These are phyloP conservation scores for Pseudocercospora ulei DNA, from an alignment of 2,329 filamentous ascomycete genomes.

Conservation along the genomic window DNA sequence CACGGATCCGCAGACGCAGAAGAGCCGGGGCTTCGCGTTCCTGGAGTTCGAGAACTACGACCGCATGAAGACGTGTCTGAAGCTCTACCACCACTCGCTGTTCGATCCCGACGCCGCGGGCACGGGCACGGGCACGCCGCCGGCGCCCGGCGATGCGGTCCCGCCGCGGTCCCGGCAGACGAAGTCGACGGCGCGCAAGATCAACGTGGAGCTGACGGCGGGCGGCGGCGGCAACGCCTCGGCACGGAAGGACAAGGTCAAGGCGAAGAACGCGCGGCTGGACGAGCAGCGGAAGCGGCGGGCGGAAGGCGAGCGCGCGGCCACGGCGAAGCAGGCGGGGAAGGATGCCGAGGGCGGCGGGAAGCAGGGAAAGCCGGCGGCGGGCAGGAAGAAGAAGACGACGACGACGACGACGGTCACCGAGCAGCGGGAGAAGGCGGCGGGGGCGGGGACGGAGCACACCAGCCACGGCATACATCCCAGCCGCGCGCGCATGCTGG, in stretches of 20 bases:
- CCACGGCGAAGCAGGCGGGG: constrained; percentile 39
- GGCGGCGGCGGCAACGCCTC: constrained; percentile 75
- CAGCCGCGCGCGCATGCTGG: constrained; percentile 30
- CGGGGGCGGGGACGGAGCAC: constrained; percentile 9
- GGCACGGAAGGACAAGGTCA: constrained; percentile 64
- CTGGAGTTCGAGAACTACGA: constrained; percentile 80
- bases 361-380: constrained; percentile 21
- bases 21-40: constrained; percentile 71
- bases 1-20: constrained; percentile 54
- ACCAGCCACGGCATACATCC: constrained; percentile 30
- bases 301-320: constrained; percentile 43
- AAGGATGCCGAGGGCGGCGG: constrained; percentile 30
- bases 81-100: constrained; percentile 76
- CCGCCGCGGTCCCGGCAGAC: constrained; percentile 26
- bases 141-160: constrained; percentile 11
- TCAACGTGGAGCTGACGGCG: constrained; percentile 89
- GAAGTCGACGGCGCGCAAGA: constrained; percentile 55
- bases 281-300: constrained; percentile 55
- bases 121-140: constrained; percentile 13
- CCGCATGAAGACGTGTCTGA: constrained; percentile 84
- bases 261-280: constrained; percentile 75
- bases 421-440: constrained; percentile 36
- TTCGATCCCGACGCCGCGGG: constrained; percentile 47
- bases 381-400: constrained; percentile 37
- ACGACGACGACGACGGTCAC: constrained; percentile 21